These are phyloP conservation scores for Beauveria medogensis DNA, from an alignment of 2,329 filamentous ascomycete species.

Conservation along the genomic window DNA sequence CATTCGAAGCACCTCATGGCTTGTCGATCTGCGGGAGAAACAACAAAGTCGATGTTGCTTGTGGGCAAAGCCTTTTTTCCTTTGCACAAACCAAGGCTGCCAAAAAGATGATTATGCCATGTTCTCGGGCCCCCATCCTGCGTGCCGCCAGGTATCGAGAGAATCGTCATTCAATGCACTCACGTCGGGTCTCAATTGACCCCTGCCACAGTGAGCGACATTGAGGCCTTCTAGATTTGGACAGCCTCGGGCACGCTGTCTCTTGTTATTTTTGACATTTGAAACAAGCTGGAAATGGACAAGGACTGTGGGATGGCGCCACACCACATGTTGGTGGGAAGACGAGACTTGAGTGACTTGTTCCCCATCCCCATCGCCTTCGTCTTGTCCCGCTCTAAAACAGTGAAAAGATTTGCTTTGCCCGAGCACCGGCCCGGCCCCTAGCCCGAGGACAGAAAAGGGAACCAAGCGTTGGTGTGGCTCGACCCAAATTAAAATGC, in stretches of 20 bases:
- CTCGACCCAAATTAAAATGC: background rate
- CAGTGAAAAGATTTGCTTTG: background rate
- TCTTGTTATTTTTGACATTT: constrained; percentile 1
- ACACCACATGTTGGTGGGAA: background rate
- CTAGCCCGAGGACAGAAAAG: background rate
- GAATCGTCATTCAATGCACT: background rate
- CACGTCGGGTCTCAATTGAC: background rate
- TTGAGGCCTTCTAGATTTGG: background rate
- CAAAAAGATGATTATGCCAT: no score
- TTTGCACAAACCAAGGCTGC: background rate
- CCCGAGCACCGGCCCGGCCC: constrained; percentile 7
- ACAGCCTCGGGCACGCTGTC: background rate
- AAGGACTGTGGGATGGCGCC: background rate
- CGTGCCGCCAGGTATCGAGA: no score
- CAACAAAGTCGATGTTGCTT: background rate
- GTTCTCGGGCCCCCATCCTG: background rate
- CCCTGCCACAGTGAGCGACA: background rate
- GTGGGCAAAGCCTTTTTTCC: background rate
- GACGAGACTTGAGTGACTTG: no score
- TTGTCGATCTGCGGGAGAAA: constrained; percentile 2
- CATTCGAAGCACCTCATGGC: background rate
- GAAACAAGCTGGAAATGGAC: constrained; percentile 5
- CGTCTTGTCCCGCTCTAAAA: no score
- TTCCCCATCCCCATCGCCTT: background rate
- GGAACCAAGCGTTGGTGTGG: background rate